A percentile compares a stretch with the other conserved stretches of the same genome.
Evolutionary conservation across 129 eudicot genomes (phyloP).

Genomic region (Rutidosis leptorrhynchoides): DNA sequence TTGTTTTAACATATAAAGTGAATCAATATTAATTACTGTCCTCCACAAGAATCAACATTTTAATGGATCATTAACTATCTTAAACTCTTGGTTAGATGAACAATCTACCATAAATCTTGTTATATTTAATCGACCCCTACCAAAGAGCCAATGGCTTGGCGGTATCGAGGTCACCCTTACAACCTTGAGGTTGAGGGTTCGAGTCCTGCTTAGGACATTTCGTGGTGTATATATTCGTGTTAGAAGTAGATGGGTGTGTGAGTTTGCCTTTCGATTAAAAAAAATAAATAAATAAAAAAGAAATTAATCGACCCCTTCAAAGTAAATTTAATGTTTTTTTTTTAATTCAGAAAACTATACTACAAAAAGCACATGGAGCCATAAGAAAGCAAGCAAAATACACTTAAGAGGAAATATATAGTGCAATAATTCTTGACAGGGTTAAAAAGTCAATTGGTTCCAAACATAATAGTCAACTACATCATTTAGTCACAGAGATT

Average conservation of each 20-base stretch:
- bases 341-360: not conserved
- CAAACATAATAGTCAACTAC: not conserved
- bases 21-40: not conserved
- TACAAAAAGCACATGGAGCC: not conserved
- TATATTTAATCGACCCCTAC: conserved; percentile 14
- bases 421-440: not conserved
- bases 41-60: not conserved
- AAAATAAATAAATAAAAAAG: no score
- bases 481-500: not conserved
- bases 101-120: not conserved
- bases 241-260: no score
- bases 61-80: not conserved
- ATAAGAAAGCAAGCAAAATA: conserved; percentile 7
- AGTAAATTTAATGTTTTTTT: not conserved
- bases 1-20: not conserved
- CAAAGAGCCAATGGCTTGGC: no score
- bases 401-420: not conserved
- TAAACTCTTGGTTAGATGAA: not conserved
- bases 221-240: no score
- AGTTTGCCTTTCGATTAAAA: no score
- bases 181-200: no score
- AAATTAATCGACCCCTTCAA: conserved; percentile 7
- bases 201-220: no score
- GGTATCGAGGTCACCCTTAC: no score
- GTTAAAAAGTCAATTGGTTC: not conserved